phyloP scores from a whole-genome alignment of 352 stramenopile genomes.

The Globisporangium middletonii region DNA sequence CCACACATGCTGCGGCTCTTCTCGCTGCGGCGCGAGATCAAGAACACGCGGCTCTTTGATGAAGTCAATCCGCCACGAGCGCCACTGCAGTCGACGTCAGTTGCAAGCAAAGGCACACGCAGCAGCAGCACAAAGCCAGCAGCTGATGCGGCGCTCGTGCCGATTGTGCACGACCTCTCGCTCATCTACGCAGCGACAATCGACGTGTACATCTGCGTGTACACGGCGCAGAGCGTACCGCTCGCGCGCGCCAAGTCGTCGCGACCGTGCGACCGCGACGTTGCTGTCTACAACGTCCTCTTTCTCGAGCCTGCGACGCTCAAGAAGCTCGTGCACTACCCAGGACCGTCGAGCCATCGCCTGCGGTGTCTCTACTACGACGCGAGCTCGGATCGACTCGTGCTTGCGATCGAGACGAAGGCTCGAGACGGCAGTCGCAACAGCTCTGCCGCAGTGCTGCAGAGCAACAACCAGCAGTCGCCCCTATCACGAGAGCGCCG shows the following conservation, averaged over 20 bases:
- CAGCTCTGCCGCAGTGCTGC: background rate
- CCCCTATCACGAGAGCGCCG: too few species aligned
- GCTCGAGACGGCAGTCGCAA: background rate
- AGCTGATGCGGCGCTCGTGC: conserved; percentile 1
- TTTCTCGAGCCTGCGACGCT: conserved; percentile 64
- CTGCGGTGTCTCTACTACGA: conserved; percentile 49
- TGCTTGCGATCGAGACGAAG: conserved; percentile 26
- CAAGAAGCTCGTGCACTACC: conserved; percentile 45
- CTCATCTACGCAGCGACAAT: conserved; percentile 33
- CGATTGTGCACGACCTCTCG: conserved; percentile 21
- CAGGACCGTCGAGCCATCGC: conserved; percentile 28
- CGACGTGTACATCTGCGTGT: conserved; percentile 67
- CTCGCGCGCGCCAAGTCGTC: conserved; percentile 6
- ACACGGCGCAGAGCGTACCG: conserved; percentile 18
- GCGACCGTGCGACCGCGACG: background rate
- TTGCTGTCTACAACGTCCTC: conserved; percentile 41
- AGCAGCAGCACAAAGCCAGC: conserved; percentile 8
- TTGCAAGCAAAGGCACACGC: conserved; percentile 4
- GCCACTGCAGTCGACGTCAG: background rate
- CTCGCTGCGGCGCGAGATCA: conserved; percentile 67
- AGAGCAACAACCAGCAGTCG: background rate
- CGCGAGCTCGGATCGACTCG: conserved; percentile 24
- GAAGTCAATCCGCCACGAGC: conserved; percentile 9
- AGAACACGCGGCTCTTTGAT: conserved; percentile 43
- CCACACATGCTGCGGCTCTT: conserved; percentile 61